A percentile compares a stretch with the other conserved stretches of the same genome.
These are phyloP conservation scores for Eucalyptus viminalis DNA, from an alignment of 345 rosid genomes.

Conservation along the genomic window DNA sequence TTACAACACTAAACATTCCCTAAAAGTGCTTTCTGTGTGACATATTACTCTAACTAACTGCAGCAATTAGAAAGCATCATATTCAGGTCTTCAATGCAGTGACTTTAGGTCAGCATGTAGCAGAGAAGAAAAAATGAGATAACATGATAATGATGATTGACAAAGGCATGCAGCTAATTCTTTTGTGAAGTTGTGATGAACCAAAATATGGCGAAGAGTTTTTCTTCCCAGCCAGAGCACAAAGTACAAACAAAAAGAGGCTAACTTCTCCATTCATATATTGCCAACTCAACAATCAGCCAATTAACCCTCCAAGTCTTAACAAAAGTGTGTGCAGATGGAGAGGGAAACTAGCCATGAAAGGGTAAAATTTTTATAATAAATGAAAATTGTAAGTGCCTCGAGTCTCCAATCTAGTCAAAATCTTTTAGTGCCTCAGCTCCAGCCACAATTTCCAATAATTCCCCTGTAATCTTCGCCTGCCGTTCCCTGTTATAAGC, in stretches of 20 bases:
- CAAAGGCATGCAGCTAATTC: background rate
- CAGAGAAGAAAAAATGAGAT: background rate
- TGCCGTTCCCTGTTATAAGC: constrained; percentile 62
- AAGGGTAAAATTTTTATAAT: background rate
- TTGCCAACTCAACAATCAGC: background rate
- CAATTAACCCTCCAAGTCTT: background rate
- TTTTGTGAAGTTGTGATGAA: background rate
- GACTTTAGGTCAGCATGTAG: background rate
- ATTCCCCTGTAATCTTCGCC: constrained; percentile 67
- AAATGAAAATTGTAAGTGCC: background rate
- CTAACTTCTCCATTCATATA: background rate
- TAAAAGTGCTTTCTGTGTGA: background rate
- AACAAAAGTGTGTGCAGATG: background rate
- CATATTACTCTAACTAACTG: background rate
- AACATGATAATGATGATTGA: background rate
- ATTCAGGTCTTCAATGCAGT: background rate
- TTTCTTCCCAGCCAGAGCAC: background rate
- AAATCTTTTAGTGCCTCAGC: constrained; percentile 53
- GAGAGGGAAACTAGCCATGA: background rate
- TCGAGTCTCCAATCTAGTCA: background rate
- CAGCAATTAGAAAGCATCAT: background rate
- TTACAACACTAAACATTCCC: background rate
- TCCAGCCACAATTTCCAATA: constrained; percentile 79
- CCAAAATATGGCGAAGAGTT: background rate
- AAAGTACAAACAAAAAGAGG: background rate